Evolutionary conservation across 306 rosid genomes (phyloP), one percentile per base, ranked within the genome.

Genomic region (Dryas drummondii): DNA sequence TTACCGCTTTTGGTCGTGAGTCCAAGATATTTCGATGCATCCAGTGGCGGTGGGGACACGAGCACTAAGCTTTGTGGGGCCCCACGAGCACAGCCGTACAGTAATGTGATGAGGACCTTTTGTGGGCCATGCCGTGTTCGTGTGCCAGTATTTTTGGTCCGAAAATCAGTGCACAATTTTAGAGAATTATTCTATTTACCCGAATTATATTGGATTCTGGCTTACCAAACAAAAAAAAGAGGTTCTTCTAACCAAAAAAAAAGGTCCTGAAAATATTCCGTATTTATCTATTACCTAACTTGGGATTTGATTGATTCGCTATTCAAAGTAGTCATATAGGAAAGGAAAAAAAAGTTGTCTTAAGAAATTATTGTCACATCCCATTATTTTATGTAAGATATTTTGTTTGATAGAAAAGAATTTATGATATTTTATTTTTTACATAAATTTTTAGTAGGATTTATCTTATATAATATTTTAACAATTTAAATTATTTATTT

Each of bases 141-240:
- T 14, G 53, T 44, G 7, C 8, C 12, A 54, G 2, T 15, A n/a
- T 67, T 27, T 57, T 22, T 8, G 32, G 68, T 80, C 87, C 74
- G 56, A 79, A 76, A 78, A 82, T 82, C 80, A 78, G n/a, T 79
- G 70, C 78, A 40, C 50, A 71, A 68, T 81, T 74, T 73, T n/a
- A 74, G 74, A 79, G 45, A 72, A 66, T 70, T 26, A 70, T 80
- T 65, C 49, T 57, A 27, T 15, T 5, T 45, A 4, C 4, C 9
- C 54, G 14, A 54, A 26, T 6, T 48, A 9, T 7, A 4, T 19
- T 58, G 3, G 22, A 61, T 46, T 13, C 26, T 57, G 45, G 37
- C 37, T 32, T 32, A 32, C 37, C 37, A 32, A 32, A 32, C 37
- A 32, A 32, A 32, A 32, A 32, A 32, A 27, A 27, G 32, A 27